Conservation (phyloP, 2,329 filamentous ascomycete genomes). For the Pseudopyrenochaeta lycopersici region DNA sequence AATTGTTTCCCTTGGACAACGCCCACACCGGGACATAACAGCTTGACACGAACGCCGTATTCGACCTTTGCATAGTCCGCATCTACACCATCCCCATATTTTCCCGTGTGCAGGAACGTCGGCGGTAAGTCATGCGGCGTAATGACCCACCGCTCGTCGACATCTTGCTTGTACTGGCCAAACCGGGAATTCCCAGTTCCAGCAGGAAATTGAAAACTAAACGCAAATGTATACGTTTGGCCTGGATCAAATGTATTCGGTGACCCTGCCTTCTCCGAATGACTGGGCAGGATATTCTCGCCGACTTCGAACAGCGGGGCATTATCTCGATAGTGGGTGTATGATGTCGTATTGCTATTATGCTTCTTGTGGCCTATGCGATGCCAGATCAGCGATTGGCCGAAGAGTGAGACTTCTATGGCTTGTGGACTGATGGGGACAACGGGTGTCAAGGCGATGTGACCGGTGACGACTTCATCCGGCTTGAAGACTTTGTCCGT, state of each 20-base stretch:
- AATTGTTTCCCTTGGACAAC: slow-evolving; percentile 9
- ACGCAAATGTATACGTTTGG: slow-evolving; percentile 28
- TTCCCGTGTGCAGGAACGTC: slow-evolving; percentile 19
- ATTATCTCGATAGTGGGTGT: slow-evolving; percentile 35
- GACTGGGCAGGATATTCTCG: slow-evolving; percentile 19
- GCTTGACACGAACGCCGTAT: slow-evolving; percentile 28
- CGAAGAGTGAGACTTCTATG: slow-evolving; percentile 33
- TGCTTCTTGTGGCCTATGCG: slow-evolving; percentile 6
- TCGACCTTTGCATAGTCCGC: slow-evolving; percentile 25
- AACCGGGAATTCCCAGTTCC: slow-evolving; percentile 21
- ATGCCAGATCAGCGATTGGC: slow-evolving; percentile 30
- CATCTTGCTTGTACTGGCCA: slow-evolving; percentile 25
- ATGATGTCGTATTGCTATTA: slow-evolving; percentile 6
- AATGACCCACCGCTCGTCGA: slow-evolving; percentile 19
- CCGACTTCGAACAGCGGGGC: slow-evolving; percentile 29
- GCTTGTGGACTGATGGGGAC: slow-evolving; percentile 21
- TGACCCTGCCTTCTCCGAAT: background rate
- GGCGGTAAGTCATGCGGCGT: slow-evolving; percentile 34
- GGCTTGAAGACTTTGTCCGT: slow-evolving; percentile 29
- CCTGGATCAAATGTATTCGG: slow-evolving; percentile 7
- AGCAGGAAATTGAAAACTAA: slow-evolving; percentile 27
- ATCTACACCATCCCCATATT: background rate
- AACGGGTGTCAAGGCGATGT: slow-evolving; percentile 21
- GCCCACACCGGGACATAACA: slow-evolving; percentile 24
- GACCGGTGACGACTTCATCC: slow-evolving; percentile 26